These are phyloP conservation scores for Botrytis sinoallii DNA, from an alignment of 2,329 filamentous ascomycete genomes.

Conservation along the genomic window DNA sequence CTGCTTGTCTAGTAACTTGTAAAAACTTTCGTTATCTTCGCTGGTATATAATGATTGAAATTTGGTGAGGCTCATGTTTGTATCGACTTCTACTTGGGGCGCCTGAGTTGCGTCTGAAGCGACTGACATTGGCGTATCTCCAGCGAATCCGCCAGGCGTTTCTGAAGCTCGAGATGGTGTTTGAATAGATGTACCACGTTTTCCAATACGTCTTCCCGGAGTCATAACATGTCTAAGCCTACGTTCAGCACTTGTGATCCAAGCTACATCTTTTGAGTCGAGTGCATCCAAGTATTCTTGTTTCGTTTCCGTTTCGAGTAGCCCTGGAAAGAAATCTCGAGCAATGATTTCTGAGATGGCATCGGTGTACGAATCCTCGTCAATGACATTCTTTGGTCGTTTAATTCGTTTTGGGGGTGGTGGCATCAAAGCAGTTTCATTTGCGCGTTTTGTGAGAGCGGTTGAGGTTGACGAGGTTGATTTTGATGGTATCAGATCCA, in stretches of 20 bases:
- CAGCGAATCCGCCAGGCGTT: conserved; percentile 65
- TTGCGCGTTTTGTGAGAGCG: conserved; percentile 60
- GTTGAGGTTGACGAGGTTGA: conserved; percentile 42
- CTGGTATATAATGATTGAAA: conserved; percentile 95
- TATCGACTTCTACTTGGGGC: conserved; percentile 56
- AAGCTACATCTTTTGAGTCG: conserved; percentile 77
- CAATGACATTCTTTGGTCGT: conserved; percentile 79
- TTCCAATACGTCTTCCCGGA: conserved; percentile 54
- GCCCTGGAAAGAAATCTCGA: conserved; percentile 92
- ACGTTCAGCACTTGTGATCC: conserved; percentile 79
- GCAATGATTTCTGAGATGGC: conserved; percentile 92
- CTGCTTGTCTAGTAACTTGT: conserved; percentile 84
- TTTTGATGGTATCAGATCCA: conserved; percentile 20
- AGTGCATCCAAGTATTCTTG: conserved; percentile 90
- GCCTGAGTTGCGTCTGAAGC: conserved; percentile 41
- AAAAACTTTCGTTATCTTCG: conserved; percentile 97
- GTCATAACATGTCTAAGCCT: conserved; percentile 78
- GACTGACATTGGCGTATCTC: conserved; percentile 70
- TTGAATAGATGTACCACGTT: conserved; percentile 37
- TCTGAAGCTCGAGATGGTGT: conserved; percentile 39
- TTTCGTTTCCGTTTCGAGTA: conserved; percentile 81
- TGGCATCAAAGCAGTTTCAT: conserved; percentile 75
- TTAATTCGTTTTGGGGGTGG: conserved; percentile 94
- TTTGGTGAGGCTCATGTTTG: conserved; percentile 73
- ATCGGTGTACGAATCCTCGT: conserved; percentile 91